A percentile compares a stretch with the other conserved stretches of the same genome.
phyloP scores from a whole-genome alignment of 176 grass and related monocot genomes.

The Areca catechu region DNA sequence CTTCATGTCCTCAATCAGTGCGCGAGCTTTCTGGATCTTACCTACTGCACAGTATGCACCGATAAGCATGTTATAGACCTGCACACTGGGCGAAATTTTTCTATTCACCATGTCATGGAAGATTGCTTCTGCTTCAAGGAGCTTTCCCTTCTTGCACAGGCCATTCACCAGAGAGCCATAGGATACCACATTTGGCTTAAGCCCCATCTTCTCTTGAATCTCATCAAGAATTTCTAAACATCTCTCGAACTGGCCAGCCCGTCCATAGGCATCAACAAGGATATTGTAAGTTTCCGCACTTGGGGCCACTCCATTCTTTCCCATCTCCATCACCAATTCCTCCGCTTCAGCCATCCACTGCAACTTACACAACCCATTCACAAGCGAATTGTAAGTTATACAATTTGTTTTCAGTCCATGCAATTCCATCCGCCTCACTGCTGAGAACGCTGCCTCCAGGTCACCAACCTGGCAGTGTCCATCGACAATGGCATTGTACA shows the following conservation, averaged over 20 bases:
- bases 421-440: conserved; percentile 37
- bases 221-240: conserved; percentile 36
- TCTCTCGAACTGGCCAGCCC: conserved; percentile 34
- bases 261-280: conserved; percentile 43
- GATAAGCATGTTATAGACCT: conserved; percentile 43
- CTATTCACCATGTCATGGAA: conserved; percentile 48
- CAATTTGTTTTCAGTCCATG: conserved; percentile 25
- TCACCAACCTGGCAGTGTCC: conserved; percentile 42
- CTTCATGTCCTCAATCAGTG: conserved; percentile 38
- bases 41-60: conserved; percentile 34
- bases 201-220: conserved; percentile 33
- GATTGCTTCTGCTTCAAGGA: conserved; percentile 47
- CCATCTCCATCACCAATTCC: conserved; percentile 40
- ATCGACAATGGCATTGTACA: conserved; percentile 51
- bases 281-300: conserved; percentile 39
- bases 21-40: conserved; percentile 26
- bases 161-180: conserved; percentile 61
- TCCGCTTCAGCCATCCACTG: conserved; percentile 31
- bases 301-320: conserved; percentile 29
- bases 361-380: conserved; percentile 48
- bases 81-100: conserved; percentile 42
- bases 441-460: conserved; percentile 30
- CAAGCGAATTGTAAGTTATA: conserved; percentile 49
- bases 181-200: conserved; percentile 39
- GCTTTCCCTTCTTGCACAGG: conserved; percentile 52